These are phyloP conservation scores for Tricholomella constricta DNA, from an alignment of 768 basidiomycete species.

Conservation along the genomic window DNA sequence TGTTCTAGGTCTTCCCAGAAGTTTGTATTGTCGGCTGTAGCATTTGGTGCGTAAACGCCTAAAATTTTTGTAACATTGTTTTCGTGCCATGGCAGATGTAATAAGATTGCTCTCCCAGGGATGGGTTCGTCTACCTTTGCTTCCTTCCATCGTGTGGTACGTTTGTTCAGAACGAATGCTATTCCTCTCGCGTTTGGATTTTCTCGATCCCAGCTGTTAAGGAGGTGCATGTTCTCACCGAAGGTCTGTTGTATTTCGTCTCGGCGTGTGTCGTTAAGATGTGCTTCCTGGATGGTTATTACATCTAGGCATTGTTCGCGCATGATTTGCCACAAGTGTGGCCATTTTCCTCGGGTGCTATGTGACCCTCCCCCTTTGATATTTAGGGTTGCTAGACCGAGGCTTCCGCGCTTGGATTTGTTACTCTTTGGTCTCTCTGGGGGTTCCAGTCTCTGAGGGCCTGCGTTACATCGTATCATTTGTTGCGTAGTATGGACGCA, in stretches of 20 bases:
- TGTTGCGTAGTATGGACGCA: no score
- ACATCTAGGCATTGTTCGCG: constrained; percentile 26
- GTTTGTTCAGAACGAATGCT: constrained; percentile 35
- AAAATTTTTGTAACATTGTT: not conserved
- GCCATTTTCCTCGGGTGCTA: constrained; percentile 22
- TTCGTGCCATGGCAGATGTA: constrained; percentile 17
- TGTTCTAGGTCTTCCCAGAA: not conserved
- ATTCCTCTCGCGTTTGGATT: constrained; percentile 29
- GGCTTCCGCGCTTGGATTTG: not conserved
- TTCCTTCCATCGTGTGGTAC: constrained; percentile 17
- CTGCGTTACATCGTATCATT: no score
- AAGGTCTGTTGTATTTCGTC: constrained; percentile 9
- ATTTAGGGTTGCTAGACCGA: not conserved
- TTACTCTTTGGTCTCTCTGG: no score
- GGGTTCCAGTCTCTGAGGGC: no score
- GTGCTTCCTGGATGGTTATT: constrained; percentile 32
- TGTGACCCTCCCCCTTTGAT: not conserved
- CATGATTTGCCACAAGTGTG: constrained; percentile 28
- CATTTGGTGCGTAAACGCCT: not conserved
- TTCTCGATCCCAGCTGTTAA: constrained; percentile 14
- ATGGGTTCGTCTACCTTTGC: constrained; percentile 14
- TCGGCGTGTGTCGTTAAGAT: constrained; percentile 21
- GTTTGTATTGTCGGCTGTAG: not conserved
- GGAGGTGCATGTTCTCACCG: constrained; percentile 15
- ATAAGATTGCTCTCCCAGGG: constrained; percentile 20